phyloP scores from a whole-genome alignment of 139 green algal genomes.

The Monoraphidium neglectum region DNA sequence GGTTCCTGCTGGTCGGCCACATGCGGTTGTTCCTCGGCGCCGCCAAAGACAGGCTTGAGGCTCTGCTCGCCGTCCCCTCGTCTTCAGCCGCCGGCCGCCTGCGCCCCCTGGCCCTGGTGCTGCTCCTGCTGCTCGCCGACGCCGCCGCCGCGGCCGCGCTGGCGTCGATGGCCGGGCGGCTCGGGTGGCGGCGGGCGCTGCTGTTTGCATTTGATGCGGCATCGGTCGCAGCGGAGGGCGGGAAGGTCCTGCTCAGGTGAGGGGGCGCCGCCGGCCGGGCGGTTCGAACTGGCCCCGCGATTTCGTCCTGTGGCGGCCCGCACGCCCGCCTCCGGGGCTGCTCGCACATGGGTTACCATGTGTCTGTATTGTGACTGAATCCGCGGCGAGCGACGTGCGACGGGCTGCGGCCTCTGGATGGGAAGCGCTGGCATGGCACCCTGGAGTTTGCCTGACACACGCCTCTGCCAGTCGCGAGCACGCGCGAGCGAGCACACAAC shows the following conservation, averaged over 20 bases:
- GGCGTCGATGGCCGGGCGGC: neutral
- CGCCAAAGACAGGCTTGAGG: constrained; percentile 45
- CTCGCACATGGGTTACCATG: too few species aligned
- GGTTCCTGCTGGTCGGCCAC: constrained; percentile 44
- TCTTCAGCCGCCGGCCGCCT: constrained; percentile 1
- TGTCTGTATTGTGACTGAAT: too few species aligned
- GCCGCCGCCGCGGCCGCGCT: neutral
- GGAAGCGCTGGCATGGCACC: too few species aligned
- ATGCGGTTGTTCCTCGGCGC: constrained; percentile 47
- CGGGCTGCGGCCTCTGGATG: too few species aligned
- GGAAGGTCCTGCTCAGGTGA: constrained; percentile 42
- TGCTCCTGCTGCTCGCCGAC: constrained; percentile 36
- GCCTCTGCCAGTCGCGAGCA: too few species aligned
- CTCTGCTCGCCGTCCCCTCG: constrained; percentile 23
- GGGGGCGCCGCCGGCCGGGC: neutral
- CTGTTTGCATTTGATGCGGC: constrained; percentile 46
- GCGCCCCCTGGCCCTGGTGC: constrained; percentile 40
- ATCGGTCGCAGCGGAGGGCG: constrained; percentile 33
- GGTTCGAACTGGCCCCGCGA: too few species aligned
- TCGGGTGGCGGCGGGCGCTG: constrained; percentile 27
- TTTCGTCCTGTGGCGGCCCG: too few species aligned
- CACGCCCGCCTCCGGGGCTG: too few species aligned
- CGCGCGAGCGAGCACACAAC: too few species aligned
- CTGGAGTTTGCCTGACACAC: too few species aligned
- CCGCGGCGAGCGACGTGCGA: too few species aligned